Evolutionary conservation across 2,329 filamentous ascomycete species (phyloP).

Genomic region (Seiridium cupressi): DNA sequence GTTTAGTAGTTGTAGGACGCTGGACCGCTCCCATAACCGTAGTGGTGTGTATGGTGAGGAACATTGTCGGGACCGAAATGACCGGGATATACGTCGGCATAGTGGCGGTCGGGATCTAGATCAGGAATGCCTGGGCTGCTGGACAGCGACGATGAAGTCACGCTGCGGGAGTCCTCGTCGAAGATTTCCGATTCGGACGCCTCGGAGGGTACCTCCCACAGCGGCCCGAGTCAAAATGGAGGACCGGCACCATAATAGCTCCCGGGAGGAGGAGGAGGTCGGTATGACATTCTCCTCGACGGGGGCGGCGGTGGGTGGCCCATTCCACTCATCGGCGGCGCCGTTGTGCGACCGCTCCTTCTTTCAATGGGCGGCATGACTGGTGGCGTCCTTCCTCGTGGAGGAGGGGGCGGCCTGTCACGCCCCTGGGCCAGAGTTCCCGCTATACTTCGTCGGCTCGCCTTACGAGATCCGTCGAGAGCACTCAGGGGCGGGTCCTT

Average conservation of each 20-base stretch:
- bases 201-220: constrained; percentile 5
- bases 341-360: constrained; percentile 35
- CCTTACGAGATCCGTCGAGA: constrained; percentile 47
- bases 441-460: constrained; percentile 37
- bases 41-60: too few relatives aligned
- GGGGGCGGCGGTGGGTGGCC: neutral
- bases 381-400: constrained; percentile 33
- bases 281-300: neutral
- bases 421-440: constrained; percentile 29
- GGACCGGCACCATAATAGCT: neutral
- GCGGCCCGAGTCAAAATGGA: constrained; percentile 5
- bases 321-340: constrained; percentile 1
- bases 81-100: neutral
- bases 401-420: constrained; percentile 20
- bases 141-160: neutral
- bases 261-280: neutral
- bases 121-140: constrained; percentile 2
- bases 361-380: constrained; percentile 22
- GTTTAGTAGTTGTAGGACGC: neutral
- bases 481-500: constrained; percentile 60
- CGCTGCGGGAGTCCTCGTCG: constrained; percentile 8
- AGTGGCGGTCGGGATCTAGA: neutral
- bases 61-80: neutral
- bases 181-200: constrained; percentile 4
- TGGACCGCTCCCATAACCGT: neutral